phyloP scores from a whole-genome alignment of 305 asterid genomes.

The Rubia peregrina region DNA sequence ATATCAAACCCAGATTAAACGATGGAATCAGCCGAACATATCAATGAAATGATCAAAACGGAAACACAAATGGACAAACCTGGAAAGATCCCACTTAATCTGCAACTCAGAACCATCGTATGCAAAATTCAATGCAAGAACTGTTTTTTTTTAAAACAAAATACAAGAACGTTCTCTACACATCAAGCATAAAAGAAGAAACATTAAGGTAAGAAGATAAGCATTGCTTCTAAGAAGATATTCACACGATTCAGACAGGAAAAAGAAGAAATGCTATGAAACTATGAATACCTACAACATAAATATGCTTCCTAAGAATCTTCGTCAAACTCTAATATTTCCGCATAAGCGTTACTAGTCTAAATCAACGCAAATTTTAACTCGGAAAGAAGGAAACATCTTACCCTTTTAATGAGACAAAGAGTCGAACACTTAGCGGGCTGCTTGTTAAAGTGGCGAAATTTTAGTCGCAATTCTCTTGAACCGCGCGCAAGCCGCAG shows the following conservation, averaged over 20 bases:
- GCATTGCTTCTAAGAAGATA: not conserved
- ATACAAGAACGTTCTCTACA: not conserved
- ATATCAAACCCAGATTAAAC: constrained; percentile 25
- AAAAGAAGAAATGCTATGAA: not conserved
- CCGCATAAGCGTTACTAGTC: not conserved
- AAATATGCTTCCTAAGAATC: too few species aligned
- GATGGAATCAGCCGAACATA: not conserved
- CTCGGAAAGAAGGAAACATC: not conserved
- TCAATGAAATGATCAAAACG: not conserved
- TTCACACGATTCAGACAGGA: too few species aligned
- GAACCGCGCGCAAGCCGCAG: too few species aligned
- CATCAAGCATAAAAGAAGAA: not conserved
- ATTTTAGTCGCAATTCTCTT: too few species aligned
- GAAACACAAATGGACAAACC: constrained; percentile 11
- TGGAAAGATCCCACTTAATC: constrained; percentile 2
- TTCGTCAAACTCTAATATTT: not conserved
- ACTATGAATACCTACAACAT: not conserved
- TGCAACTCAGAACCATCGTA: constrained; percentile 16
- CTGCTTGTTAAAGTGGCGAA: not conserved
- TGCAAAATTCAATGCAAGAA: not conserved
- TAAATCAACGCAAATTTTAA: not conserved
- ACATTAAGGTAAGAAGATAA: not conserved
- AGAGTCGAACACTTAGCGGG: constrained; percentile 7
- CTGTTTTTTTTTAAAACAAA: too few species aligned
- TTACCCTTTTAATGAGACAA: not conserved